Base-by-base conservation (phyloP, 495 filamentous ascomycete genomes). In the Penicillium mononematosum region DNA sequence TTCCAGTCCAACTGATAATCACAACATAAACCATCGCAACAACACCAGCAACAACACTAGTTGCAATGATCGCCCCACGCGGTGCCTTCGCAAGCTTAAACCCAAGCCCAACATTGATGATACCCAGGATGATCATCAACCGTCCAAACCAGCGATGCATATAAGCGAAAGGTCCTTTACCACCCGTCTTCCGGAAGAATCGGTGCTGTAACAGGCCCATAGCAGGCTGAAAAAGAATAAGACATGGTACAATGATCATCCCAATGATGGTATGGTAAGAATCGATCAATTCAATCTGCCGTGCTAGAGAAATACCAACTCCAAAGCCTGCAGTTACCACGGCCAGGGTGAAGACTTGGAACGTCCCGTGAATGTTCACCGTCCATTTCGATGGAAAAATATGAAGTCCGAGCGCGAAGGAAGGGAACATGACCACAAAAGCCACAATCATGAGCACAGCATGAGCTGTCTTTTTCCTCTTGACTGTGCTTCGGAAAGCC, bases 71-170 rank as follows among this genome's bases (percentile, higher is more conserved):
- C 25, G 78, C 80, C 2, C 75, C 71, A 27, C 31, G 47, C 8
- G 69, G 64, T 16, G 58, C 65, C 11, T 63, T 58, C 17, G 79
- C 68, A n/a, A 87, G 65, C 25, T 72, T 55, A 14, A 90, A 74
- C 1, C 88, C 89, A 5, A 90, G 69, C 0, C 88, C 88, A 49
- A 82, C 89, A 68, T 91, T 92, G 53, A 91, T 74, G 34, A 89
- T 74, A 2, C 84, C 89, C n/a, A 89, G 61, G 4, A 78, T 62
- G 24, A 92, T 77, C 34, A 89, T 59, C 6, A 69, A 44, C 1
- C 89, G 81, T 4, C 89, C 89, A 56, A 78, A 82, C 88, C 89
- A 91, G 61, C 87, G 83, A 65, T 92, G 89, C 4, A 70, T 62
- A 53, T 84, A 71, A n/a, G 79, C 81, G 67, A 86, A 74, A 5